Evolutionary conservation across 352 stramenopile genomes (phyloP).

Genomic region (Blastocystis sp.): DNA sequence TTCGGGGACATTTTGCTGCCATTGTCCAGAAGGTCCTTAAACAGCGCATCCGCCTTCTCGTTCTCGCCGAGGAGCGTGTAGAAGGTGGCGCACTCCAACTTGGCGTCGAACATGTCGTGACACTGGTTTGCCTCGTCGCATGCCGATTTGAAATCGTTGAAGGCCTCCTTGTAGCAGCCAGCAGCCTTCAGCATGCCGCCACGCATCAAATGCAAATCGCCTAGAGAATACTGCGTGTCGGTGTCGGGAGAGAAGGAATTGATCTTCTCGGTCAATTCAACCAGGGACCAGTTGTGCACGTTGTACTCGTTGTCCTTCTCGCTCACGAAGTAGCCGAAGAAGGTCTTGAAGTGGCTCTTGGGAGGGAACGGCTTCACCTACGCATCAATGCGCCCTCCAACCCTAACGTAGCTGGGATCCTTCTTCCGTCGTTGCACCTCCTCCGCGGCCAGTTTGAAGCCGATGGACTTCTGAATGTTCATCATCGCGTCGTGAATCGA

Average conservation of each 20-base stretch:
- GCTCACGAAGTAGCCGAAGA: slow-evolving; percentile 2
- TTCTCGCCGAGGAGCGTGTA: slow-evolving; percentile 5
- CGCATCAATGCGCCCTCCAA: neutral
- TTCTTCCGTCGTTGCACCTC: neutral
- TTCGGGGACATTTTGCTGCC: neutral
- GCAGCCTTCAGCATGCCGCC: slow-evolving; percentile 11
- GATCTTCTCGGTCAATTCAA: slow-evolving; percentile 13
- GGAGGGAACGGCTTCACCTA: neutral
- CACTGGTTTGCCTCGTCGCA: neutral
- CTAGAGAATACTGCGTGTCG: neutral
- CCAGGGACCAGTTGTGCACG: neutral
- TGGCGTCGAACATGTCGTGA: neutral
- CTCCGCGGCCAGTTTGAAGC: neutral
- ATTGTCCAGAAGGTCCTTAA: slow-evolving; percentile 4
- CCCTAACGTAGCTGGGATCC: neutral
- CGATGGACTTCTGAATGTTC: slow-evolving; percentile 8
- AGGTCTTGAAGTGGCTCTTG: slow-evolving; percentile 2
- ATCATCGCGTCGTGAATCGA: neutral
- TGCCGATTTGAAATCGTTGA: slow-evolving; percentile 16
- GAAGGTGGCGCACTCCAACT: slow-evolving; percentile 1
- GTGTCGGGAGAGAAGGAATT: neutral
- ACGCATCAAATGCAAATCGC: slow-evolving; percentile 53
- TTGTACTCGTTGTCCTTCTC: slow-evolving; percentile 8
- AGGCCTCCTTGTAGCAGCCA: neutral
- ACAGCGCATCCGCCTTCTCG: neutral